Percentiles rank a stretch among this genome's conserved stretches.
phyloP scores from a whole-genome alignment of 768 basidiomycete species.

The Boletus rex-veris region DNA sequence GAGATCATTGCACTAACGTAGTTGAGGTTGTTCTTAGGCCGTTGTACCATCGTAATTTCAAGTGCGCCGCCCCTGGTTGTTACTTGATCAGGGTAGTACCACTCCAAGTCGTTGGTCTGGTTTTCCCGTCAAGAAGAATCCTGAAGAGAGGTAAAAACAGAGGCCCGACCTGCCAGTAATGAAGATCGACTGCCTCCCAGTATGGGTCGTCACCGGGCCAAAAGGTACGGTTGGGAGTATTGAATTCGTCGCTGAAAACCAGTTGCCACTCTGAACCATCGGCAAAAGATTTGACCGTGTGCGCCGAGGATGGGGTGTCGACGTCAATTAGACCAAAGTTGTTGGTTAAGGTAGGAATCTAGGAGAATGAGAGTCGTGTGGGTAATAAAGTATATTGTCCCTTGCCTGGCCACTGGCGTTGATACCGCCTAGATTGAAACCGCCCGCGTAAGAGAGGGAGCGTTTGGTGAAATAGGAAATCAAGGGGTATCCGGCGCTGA shows the following conservation, averaged over 20 bases:
- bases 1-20: conserved; percentile 71
- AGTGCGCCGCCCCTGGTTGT: conserved; percentile 73
- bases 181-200: conserved; percentile 81
- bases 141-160: neutral
- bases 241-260: conserved; percentile 89
- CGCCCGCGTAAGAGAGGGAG: conserved; percentile 47
- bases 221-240: conserved; percentile 73
- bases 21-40: conserved; percentile 63
- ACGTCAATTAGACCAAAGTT: conserved; percentile 71
- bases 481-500: conserved; percentile 61
- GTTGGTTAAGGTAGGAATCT: conserved; percentile 60
- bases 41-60: conserved; percentile 67
- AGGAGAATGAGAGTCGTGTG: neutral
- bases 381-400: neutral
- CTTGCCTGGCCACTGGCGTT: conserved; percentile 69
- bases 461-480: conserved; percentile 52
- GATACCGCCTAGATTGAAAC: conserved; percentile 74
- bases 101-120: conserved; percentile 75
- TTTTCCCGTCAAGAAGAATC: neutral
- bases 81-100: conserved; percentile 82
- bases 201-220: conserved; percentile 82
- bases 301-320: conserved; percentile 64
- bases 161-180: conserved; percentile 65
- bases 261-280: conserved; percentile 58
- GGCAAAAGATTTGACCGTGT: conserved; percentile 49